Evolutionary conservation across 1,284 basidiomycete genomes (phyloP).

Genomic region (Ganoderma sp.): DNA sequence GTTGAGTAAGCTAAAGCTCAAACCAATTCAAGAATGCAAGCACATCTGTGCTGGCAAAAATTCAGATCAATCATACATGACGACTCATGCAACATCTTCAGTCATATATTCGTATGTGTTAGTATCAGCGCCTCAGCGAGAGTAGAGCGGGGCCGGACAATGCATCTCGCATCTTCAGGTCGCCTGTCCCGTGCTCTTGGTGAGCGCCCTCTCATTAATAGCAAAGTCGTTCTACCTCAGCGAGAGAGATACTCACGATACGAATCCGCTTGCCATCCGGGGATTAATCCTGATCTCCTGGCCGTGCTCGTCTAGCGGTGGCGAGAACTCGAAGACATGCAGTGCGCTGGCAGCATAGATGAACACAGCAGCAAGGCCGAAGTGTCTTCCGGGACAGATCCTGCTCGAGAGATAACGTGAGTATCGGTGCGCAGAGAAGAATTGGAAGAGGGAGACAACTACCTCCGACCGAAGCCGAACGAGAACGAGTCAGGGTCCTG

Average conservation of each 20-base stretch:
- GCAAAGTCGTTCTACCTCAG: neutral
- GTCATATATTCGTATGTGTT: neutral
- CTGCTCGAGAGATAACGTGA: neutral
- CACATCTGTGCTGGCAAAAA: neutral
- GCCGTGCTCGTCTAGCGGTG: constrained; percentile 11
- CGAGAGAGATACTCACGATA: constrained; percentile 11
- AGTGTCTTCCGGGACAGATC: constrained; percentile 27
- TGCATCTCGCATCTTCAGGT: constrained; percentile 23
- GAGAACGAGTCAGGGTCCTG: constrained; percentile 18
- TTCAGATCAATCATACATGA: no score
- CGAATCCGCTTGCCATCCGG: constrained; percentile 8
- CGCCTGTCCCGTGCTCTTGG: constrained; percentile 4
- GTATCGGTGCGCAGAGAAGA: no score
- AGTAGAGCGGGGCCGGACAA: constrained; percentile 17
- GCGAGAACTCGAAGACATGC: constrained; percentile 16
- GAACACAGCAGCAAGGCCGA: constrained; percentile 22
- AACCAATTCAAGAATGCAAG: neutral
- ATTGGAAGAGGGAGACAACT: neutral
- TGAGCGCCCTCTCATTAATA: neutral
- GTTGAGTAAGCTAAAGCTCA: neutral
- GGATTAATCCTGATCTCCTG: constrained; percentile 1
- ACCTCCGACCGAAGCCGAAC: constrained; percentile 36
- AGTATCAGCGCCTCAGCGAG: constrained; percentile 9
- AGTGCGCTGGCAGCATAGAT: constrained; percentile 20
- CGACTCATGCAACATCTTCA: neutral